These are phyloP conservation scores for Pogostemon cablin DNA, from an alignment of 257 asterid genomes.

Conservation along the genomic window DNA sequence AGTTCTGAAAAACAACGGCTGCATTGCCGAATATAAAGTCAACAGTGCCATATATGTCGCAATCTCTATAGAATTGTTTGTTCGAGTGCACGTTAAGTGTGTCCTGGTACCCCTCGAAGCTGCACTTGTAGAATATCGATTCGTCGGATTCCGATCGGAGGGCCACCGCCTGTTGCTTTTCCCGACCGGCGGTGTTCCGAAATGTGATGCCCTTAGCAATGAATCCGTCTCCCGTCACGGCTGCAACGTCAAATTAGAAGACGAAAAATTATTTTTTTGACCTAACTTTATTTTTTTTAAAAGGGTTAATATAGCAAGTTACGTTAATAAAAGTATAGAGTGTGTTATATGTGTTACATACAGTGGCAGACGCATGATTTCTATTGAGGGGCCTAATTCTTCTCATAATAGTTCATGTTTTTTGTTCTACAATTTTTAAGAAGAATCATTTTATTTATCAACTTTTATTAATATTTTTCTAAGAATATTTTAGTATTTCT, in stretches of 20 bases:
- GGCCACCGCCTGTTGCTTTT: conserved; percentile 86
- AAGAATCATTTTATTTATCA: too few relatives aligned
- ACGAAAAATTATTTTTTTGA: too few relatives aligned
- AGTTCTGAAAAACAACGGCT: conserved; percentile 77
- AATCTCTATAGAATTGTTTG: conserved; percentile 70
- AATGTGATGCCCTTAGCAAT: conserved; percentile 73
- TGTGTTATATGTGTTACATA: too few relatives aligned
- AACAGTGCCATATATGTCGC: conserved; percentile 79
- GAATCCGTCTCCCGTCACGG: conserved; percentile 68
- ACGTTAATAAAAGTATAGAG: too few relatives aligned
- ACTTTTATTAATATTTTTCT: too few relatives aligned
- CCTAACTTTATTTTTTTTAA: too few relatives aligned
- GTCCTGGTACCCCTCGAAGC: conserved; percentile 92
- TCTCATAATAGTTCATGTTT: too few relatives aligned
- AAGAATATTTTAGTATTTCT: too few relatives aligned
- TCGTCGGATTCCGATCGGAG: conserved; percentile 75
- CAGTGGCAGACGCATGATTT: too few relatives aligned
- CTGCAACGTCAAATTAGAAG: conserved; percentile 32
- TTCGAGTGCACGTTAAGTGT: conserved; percentile 70
- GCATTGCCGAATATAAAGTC: conserved; percentile 91
- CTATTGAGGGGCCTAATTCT: too few relatives aligned
- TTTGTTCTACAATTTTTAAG: too few relatives aligned
- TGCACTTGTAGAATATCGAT: conserved; percentile 71
- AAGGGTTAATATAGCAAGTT: too few relatives aligned
- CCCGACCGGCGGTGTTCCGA: conserved; percentile 75